phyloP scores from a whole-genome alignment of 192 early-diverging fungal species.

The Dispira parvispora region DNA sequence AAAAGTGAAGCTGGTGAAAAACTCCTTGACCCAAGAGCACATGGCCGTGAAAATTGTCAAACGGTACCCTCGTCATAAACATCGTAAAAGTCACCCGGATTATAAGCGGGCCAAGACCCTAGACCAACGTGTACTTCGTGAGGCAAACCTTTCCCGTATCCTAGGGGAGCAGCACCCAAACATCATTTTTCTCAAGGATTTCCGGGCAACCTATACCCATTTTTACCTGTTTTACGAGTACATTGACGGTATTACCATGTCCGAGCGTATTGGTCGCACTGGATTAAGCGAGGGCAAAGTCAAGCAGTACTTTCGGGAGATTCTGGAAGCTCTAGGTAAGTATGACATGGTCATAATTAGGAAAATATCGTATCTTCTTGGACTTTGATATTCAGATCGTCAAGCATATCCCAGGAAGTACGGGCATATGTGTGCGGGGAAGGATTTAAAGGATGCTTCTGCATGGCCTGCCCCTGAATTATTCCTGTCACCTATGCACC shows the following conservation, averaged over 20 bases:
- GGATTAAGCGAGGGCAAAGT: constrained; percentile 23
- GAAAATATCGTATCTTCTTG: too few species aligned
- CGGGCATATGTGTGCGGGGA: too few species aligned
- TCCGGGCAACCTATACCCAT: constrained; percentile 29
- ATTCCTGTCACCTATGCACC: too few species aligned
- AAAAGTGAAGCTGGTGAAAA: constrained; percentile 31
- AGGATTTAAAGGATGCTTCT: too few species aligned
- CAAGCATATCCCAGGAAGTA: too few species aligned
- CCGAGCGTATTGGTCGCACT: constrained; percentile 20
- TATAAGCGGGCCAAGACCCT: constrained; percentile 26
- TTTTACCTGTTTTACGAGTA: constrained; percentile 32
- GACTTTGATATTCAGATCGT: too few species aligned
- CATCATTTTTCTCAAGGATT: constrained; percentile 26
- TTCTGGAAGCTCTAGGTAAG: constrained; percentile 23
- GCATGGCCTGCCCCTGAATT: too few species aligned
- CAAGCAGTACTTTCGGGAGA: constrained; percentile 17
- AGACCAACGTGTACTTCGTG: constrained; percentile 27
- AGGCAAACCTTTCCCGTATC: constrained; percentile 27
- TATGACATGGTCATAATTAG: background rate
- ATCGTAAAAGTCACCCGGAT: constrained; percentile 18
- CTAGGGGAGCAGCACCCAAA: constrained; percentile 27
- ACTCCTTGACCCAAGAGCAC: constrained; percentile 24
- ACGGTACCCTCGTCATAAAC: constrained; percentile 25
- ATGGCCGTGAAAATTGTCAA: constrained; percentile 32
- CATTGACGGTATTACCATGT: constrained; percentile 24